Base-by-base conservation (phyloP, 1,139 yeast species). In the Blastobotrys malaysiensis region DNA sequence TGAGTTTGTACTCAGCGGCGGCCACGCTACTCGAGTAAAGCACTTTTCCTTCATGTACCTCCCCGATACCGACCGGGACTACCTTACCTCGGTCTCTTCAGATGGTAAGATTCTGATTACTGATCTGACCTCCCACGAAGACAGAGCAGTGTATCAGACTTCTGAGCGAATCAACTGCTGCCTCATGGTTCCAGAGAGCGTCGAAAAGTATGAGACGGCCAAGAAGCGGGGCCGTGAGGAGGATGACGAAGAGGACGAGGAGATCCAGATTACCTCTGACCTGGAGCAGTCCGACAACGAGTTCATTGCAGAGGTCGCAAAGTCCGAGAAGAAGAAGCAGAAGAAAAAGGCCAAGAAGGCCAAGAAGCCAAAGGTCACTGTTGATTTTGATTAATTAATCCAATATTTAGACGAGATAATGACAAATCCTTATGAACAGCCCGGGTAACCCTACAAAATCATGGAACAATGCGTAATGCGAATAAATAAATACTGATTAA, bases 141-240 rank as follows among this genome's bases (percentile, higher is more conserved):
- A 90, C 69, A 78, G 89, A 20, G 97, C 97, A 0, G 95, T 89
- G 1, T 91, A 90, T 69, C 89, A 85, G 61, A 81, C 95, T 22
- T 96, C 96, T n/a, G 97, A 93, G 71, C 79, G 99, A 65, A 78
- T 93, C 59, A 93, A 89, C 69, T 91, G 97, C 73, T 84, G 90
- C 16, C 80, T 84, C 13, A 80, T 87, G 24, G 84, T 93, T 50
- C 81, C 88, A 24, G 99, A 93, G 65, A 71, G 77, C 16, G 79
- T 93, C 49, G 99, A 93, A 68, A 84, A 85, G 68, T 69, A 78
- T 27, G 82, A 77, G 9, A 80, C 88, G 16, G 83, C 87, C 86
- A 85, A 82, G 72, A 84, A 86, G 70, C 78, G 88, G 63, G 76
- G 49, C 2, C 43, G 48, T 9, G 54, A 55, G 4, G 56, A 49